Percentiles rank a stretch among this genome's conserved stretches.
Evolutionary conservation across 495 filamentous ascomycete species (phyloP).

Genomic region (Cercophora newfieldiana): DNA sequence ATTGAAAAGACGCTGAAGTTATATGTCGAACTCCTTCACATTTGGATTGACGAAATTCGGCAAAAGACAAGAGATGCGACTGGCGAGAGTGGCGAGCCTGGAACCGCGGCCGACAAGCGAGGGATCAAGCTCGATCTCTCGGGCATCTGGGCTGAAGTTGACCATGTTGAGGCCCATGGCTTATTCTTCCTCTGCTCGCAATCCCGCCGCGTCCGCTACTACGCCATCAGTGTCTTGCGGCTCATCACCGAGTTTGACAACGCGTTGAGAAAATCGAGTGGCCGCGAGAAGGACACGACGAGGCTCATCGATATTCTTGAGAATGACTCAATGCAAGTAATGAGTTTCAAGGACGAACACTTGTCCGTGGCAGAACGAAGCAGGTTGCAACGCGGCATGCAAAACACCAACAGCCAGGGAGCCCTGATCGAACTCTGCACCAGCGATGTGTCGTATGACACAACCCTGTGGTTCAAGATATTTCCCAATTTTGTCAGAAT

Average conservation of each 20-base stretch:
- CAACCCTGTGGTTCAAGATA: slow-evolving; percentile 94
- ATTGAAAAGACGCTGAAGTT: slow-evolving; percentile 91
- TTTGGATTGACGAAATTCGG: slow-evolving; percentile 96
- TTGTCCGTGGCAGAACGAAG: slow-evolving; percentile 91
- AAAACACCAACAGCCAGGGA: slow-evolving; percentile 78
- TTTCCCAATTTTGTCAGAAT: slow-evolving; percentile 94
- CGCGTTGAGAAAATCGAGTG: slow-evolving; percentile 67
- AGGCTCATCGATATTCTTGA: slow-evolving; percentile 91
- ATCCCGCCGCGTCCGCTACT: slow-evolving; percentile 80
- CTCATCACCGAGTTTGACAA: slow-evolving; percentile 93
- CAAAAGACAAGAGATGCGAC: slow-evolving; percentile 76
- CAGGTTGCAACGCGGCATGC: slow-evolving; percentile 85
- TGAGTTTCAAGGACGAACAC: slow-evolving; percentile 91
- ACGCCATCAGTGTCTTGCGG: slow-evolving; percentile 88
- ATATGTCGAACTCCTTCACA: slow-evolving; percentile 89
- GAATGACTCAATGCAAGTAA: slow-evolving; percentile 80
- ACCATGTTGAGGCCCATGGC: slow-evolving; percentile 95
- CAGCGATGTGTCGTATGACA: slow-evolving; percentile 92
- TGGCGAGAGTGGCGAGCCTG: slow-evolving; percentile 60
- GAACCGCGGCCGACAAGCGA: slow-evolving; percentile 55
- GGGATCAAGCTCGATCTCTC: slow-evolving; percentile 82
- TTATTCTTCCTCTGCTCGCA: slow-evolving; percentile 99
- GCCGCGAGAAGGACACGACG: slow-evolving; percentile 56
- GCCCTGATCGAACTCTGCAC: slow-evolving; percentile 92
- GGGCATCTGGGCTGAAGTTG: slow-evolving; percentile 84